A percentile compares a stretch with the other conserved stretches of the same genome.
Evolutionary conservation across 176 grass and related monocot genomes (phyloP).

Genomic region (maize (Zea mays)): Zm-B73-REFERENCE-NAM-5.0 NC_050101.1:73295001-73295500

Average conservation of each 20-base stretch:
- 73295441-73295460: not conserved
- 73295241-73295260: constrained; percentile 3
- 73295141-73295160: too few species aligned
- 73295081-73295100: too few species aligned
- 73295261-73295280: constrained; percentile 44
- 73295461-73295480: not conserved
- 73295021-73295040: too few species aligned
- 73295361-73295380: constrained; percentile 5
- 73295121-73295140: too few species aligned
- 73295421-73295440: constrained; percentile 37
- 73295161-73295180: too few species aligned
- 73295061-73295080: too few species aligned
- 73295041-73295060: too few species aligned
- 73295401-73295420: constrained; percentile 67
- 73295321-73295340: constrained; percentile 56
- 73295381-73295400: not conserved
- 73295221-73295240: not conserved
- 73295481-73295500: constrained; percentile 8
- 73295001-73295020: too few species aligned
- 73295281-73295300: constrained; percentile 70
- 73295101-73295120: too few species aligned
- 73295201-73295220: not conserved
- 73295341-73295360: constrained; percentile 65
- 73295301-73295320: constrained; percentile 53
- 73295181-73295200: not conserved